Evolutionary conservation across 2,329 filamentous ascomycete species (phyloP), one percentile per base, ranked within the genome.

Genomic region (Zymoseptoria tritici): DNA sequence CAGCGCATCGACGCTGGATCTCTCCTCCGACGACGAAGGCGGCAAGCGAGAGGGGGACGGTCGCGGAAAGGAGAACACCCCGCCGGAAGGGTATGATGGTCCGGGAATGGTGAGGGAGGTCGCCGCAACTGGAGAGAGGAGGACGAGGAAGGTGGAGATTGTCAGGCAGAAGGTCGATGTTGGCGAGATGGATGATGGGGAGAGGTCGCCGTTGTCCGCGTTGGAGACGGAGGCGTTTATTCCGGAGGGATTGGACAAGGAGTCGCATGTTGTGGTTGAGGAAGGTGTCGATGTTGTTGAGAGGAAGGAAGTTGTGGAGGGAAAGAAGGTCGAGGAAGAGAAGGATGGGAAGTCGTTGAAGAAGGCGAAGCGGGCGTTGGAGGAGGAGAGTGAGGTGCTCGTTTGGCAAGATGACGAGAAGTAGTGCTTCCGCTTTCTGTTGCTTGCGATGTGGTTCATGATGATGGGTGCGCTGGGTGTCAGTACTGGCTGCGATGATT

Each of bases 11-110:
- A 86, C 88, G 0, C 82, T 97, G 3, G 93, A 97, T 72, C 91
- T 97, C 70, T 91, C 86, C 66, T 92, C 90, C 21, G 92, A 96
- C 68, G 92, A 96, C 72, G 89, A 92, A 74, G 83, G 83, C 70
- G 75, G 71, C 73, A 79, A 66, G 79, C 80, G 77, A 59, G 70
- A 73, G 31, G 83, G 89, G 65, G 82, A 83, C 52, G 75, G 78
- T 59, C 81, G 85, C 31, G 89, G 91, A 70, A 99, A 99, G 80
- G 93, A 99, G 78, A 99, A 99, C 71, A 85, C 96, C 19, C 89
- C 93, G 4, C 93, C 93, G 5, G 74, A 75, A 1, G 78, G 76
- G 56, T 80, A 73, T 57, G 70, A 72, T 60, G 66, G 67, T 5
- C 65, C 67, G 8, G 57, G 36, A 11, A 58, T 57, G 19, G 49